Percentiles rank a stretch among this genome's conserved stretches.
Conservation (phyloP, 257 asterid species). For the Capsicum baccatum region DNA sequence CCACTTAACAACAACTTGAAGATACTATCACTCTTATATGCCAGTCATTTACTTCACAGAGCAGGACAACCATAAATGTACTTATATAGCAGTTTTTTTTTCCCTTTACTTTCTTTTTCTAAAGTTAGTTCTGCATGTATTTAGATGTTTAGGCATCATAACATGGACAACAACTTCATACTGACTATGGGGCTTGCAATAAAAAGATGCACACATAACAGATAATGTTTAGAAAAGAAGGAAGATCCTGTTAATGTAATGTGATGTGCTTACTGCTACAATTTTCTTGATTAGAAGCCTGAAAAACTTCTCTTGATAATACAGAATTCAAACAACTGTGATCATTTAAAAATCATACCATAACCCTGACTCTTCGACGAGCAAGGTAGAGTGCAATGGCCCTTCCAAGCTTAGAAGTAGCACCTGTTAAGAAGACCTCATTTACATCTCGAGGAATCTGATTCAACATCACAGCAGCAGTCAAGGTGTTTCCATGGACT, state of each 20-base stretch:
- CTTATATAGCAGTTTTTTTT: no score
- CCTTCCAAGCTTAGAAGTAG: slow-evolving; percentile 94
- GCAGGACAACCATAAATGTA: neutral
- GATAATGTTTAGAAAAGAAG: neutral
- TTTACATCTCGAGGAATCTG: slow-evolving; percentile 69
- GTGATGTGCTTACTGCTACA: neutral
- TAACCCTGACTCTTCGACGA: slow-evolving; percentile 63
- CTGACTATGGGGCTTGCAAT: neutral
- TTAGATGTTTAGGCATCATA: neutral
- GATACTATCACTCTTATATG: neutral
- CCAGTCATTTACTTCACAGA: neutral
- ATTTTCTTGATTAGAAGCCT: neutral
- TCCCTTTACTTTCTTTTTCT: no score
- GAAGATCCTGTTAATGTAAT: neutral
- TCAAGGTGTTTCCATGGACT: slow-evolving; percentile 92
- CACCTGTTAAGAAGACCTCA: slow-evolving; percentile 88
- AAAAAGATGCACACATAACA: neutral
- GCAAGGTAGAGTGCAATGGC: slow-evolving; percentile 87
- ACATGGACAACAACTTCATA: neutral
- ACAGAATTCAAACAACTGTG: neutral
- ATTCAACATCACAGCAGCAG: slow-evolving; percentile 84
- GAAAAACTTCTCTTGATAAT: neutral
- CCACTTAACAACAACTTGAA: neutral
- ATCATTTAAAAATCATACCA: slow-evolving; percentile 51
- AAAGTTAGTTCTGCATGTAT: no score